A percentile compares a stretch with the other conserved stretches of the same genome.
Evolutionary conservation across 1,284 basidiomycete species (phyloP).

Genomic region (Fomitopsis palustris): DNA sequence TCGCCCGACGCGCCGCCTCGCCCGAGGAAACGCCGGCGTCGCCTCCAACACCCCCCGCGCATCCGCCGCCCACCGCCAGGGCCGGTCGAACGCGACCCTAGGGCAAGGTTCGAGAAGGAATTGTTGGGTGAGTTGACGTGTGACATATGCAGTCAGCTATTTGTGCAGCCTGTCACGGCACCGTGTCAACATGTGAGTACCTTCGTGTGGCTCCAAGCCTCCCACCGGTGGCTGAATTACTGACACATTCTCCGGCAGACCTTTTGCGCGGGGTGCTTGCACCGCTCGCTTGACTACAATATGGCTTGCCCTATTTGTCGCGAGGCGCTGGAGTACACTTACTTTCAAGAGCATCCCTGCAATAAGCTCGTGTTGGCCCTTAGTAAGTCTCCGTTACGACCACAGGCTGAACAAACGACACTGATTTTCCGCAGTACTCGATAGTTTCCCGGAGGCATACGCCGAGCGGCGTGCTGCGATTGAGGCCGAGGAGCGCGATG

Average conservation of each 20-base stretch:
- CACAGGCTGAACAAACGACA: background rate
- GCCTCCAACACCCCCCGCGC: conserved; percentile 9
- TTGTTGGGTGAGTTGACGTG: conserved; percentile 77
- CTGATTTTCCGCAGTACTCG: conserved; percentile 44
- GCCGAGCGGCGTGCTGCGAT: conserved; percentile 55
- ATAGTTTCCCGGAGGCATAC: conserved; percentile 58
- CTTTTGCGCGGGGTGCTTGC: conserved; percentile 87
- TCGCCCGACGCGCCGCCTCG: conserved; percentile 1
- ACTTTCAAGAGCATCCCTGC: conserved; percentile 74
- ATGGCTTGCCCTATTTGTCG: conserved; percentile 84
- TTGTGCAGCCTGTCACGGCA: conserved; percentile 87
- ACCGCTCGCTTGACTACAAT: conserved; percentile 86
- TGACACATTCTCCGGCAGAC: conserved; percentile 51
- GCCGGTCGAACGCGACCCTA: conserved; percentile 22
- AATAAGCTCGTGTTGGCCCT: conserved; percentile 71
- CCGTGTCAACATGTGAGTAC: conserved; percentile 86
- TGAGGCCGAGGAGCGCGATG: conserved; percentile 73
- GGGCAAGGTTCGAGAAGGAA: conserved; percentile 59
- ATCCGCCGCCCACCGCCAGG: conserved; percentile 7
- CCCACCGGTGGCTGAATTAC: background rate
- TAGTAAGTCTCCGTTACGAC: conserved; percentile 43
- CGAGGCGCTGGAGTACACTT: conserved; percentile 67
- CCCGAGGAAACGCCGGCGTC: conserved; percentile 23
- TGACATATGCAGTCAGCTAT: conserved; percentile 85
- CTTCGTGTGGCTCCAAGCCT: background rate